Base-by-base conservation (phyloP, 257 asterid species). In the Nicotiana knightiana region DNA sequence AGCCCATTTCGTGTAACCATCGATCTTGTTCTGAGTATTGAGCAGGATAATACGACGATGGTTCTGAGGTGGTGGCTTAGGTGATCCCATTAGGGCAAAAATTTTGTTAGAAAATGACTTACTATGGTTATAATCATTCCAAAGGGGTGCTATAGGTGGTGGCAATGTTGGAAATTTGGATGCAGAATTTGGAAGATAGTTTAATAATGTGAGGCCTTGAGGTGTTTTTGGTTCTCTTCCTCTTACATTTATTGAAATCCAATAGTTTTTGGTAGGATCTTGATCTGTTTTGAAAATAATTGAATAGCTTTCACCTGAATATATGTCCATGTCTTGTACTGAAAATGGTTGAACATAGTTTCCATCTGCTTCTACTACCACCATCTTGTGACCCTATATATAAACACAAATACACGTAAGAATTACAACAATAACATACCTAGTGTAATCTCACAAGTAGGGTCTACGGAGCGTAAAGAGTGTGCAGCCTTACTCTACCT, bases 281-380 rank as follows among this genome's bases (percentile, higher is more conserved):
- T 92, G 94, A 67, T 92, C 85, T 2, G 97, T 89, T 9, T 89
- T 91, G 85, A 93, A 87, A 5, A 95, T 87, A 39, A 91, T 84
- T 8, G 97, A 95, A 28, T 95, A 95, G 87, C 94, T 93, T 83
- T 93, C 97, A 12, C 98, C 98, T 0, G 98, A 95, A 89, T 95
- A 90, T 26, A 95, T 88, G 92, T 95, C 97, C 66, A 95, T 83
- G 48, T 91, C 90, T 17, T 89, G 86, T 15, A 89, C 96, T 1
- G 88, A 8, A 70, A 93, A 91, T 46, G 98, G 98, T 57, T 86
- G 76, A 4, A 92, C 86, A 32, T 93, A 91, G 85, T 95, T 93
- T 79, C 98, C 98, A 76, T 92, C 98, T 12, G 97, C 97, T 89
- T 92, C 98, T 5, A 91, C 98, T 63, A 95, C 90, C 80, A 71